These are phyloP conservation scores for Fusarium robinianum DNA, from an alignment of 2,329 filamentous ascomycete genomes.

Conservation along the genomic window DNA sequence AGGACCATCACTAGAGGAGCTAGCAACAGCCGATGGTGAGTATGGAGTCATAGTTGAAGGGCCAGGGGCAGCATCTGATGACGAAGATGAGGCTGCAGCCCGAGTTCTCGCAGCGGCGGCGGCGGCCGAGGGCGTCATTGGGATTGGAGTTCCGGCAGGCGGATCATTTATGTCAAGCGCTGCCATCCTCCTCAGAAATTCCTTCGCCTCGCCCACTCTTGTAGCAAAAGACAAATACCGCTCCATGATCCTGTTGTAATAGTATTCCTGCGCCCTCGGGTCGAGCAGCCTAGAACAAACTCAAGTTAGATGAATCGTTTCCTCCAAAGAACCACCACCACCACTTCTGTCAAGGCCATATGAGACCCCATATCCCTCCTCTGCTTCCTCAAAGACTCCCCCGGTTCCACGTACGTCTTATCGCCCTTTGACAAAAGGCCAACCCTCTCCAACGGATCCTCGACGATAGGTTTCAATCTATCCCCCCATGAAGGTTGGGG, in stretches of 20 bases:
- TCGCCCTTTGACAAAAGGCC: conserved; percentile 93
- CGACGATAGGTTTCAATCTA: conserved; percentile 73
- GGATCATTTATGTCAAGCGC: conserved; percentile 51
- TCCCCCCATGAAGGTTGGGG: conserved; percentile 65
- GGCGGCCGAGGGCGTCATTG: too few species aligned
- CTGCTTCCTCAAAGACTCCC: neutral
- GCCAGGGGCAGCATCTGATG: neutral
- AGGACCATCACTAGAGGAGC: conserved; percentile 15
- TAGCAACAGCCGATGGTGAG: conserved; percentile 1
- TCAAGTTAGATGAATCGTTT: too few species aligned
- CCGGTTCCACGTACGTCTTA: conserved; percentile 62
- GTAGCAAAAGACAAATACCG: conserved; percentile 91
- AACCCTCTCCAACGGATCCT: conserved; percentile 78
- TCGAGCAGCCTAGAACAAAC: conserved; percentile 73
- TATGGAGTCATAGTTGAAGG: conserved; percentile 10
- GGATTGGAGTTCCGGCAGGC: too few species aligned
- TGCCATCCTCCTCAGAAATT: conserved; percentile 75
- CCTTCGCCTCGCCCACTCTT: conserved; percentile 69
- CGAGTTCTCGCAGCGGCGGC: too few species aligned
- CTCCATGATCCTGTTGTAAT: conserved; percentile 85
- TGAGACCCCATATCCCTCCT: too few species aligned
- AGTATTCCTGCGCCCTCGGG: conserved; percentile 77
- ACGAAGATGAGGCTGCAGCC: conserved; percentile 2
- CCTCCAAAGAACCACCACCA: too few species aligned
- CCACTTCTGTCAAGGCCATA: too few species aligned